Percentiles rank a stretch among this genome's conserved stretches.
Conservation (phyloP, 2,329 filamentous ascomycete species). For the Botrytis fabae region DNA sequence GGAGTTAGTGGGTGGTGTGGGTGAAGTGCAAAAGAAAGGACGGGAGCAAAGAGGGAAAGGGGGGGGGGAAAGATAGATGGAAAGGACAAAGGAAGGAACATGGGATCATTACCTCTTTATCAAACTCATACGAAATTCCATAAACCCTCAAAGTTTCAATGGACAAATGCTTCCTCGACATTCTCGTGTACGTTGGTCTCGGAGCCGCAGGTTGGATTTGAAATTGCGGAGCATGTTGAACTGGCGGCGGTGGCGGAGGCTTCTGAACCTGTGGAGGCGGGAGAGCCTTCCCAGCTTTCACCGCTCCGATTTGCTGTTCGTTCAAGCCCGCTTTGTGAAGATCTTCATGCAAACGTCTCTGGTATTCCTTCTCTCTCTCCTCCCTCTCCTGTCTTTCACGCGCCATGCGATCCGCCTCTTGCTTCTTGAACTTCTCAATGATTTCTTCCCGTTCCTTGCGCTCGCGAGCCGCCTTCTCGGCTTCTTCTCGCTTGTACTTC, state of each 20-base stretch:
- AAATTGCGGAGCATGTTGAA: constrained; percentile 20
- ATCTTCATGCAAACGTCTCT: constrained; percentile 57
- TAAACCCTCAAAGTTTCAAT: constrained; percentile 60
- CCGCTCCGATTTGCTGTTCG: constrained; percentile 58
- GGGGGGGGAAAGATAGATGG: background rate
- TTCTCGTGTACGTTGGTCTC: constrained; percentile 62
- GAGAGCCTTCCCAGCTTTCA: constrained; percentile 46
- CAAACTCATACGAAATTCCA: constrained; percentile 58
- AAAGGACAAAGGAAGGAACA: background rate
- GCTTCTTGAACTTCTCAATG: constrained; percentile 46
- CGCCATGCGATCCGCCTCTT: constrained; percentile 44
- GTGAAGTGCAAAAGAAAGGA: background rate
- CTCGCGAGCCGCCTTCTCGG: constrained; percentile 34
- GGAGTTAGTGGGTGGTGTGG: background rate
- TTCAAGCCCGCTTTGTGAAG: constrained; percentile 59
- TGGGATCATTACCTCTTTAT: constrained; percentile 37
- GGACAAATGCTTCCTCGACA: constrained; percentile 61
- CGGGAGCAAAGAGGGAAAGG: background rate
- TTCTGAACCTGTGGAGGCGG: background rate
- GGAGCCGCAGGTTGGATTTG: constrained; percentile 28
- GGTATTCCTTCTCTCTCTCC: constrained; percentile 45
- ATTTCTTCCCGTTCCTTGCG: constrained; percentile 41
- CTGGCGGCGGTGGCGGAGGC: background rate
- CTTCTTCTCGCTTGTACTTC: constrained; percentile 41
- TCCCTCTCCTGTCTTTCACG: constrained; percentile 51